Evolutionary conservation across 306 rosid species (phyloP).

Genomic region (Rosa lucieae): DNA sequence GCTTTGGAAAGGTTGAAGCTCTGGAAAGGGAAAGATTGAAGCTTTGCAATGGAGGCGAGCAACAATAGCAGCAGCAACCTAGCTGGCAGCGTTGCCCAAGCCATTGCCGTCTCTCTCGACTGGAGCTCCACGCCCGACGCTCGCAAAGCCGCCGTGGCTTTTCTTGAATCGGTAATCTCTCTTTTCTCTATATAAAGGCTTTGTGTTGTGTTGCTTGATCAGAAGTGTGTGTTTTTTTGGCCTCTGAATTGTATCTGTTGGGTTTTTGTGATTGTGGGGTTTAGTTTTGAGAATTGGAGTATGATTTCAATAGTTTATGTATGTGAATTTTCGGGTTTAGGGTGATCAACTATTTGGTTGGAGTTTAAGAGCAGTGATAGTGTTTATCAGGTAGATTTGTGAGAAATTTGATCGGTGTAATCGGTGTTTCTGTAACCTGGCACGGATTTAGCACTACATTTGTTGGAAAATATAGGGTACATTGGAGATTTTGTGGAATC

Average conservation of each 20-base stretch:
- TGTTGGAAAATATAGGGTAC: neutral
- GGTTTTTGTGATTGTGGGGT: neutral
- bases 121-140: conserved; percentile 74
- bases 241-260: neutral
- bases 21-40: too few species aligned
- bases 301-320: neutral
- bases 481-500: neutral
- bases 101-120: conserved; percentile 80
- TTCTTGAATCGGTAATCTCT: conserved; percentile 64
- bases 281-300: neutral
- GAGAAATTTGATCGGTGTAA: neutral
- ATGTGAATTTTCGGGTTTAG: neutral
- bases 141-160: conserved; percentile 69
- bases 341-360: neutral
- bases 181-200: neutral
- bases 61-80: neutral
- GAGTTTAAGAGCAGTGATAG: neutral
- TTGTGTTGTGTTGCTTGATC: neutral
- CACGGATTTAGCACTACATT: neutral
- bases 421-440: neutral
- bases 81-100: conserved; percentile 77
- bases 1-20: too few species aligned
- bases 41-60: conserved; percentile 50
- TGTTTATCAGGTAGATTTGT: neutral
- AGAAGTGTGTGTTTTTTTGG: neutral